These are phyloP conservation scores for Didymella sp. DNA, from an alignment of 2,329 filamentous ascomycete species.

Conservation along the genomic window DNA sequence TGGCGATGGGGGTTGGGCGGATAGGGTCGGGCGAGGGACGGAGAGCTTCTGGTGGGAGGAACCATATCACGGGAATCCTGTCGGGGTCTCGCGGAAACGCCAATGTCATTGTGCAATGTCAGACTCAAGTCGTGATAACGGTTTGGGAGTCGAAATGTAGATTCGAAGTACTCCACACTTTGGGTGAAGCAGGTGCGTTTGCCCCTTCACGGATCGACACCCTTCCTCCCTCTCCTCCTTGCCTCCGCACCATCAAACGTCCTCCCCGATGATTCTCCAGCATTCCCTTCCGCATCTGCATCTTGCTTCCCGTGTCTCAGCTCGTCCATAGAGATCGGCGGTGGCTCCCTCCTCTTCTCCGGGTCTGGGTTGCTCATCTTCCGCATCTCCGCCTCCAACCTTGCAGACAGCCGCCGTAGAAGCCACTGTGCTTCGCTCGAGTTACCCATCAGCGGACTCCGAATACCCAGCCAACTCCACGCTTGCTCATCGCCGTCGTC, in stretches of 20 bases:
- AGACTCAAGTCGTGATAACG: neutral
- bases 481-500: slow-evolving; percentile 58
- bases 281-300: slow-evolving; percentile 5
- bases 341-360: slow-evolving; percentile 28
- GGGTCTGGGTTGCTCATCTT: slow-evolving; percentile 35
- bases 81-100: neutral
- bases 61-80: slow-evolving; percentile 9
- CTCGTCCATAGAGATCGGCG: slow-evolving; percentile 46
- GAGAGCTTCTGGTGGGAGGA: slow-evolving; percentile 9
- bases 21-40: neutral
- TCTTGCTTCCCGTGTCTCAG: slow-evolving; percentile 17
- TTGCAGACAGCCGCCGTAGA: slow-evolving; percentile 67
- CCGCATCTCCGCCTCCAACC: slow-evolving; percentile 56
- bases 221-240: slow-evolving; percentile 7
- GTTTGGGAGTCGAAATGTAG: too few relatives aligned
- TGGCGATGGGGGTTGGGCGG: slow-evolving; percentile 10
- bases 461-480: slow-evolving; percentile 77
- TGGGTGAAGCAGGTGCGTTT: neutral
- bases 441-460: slow-evolving; percentile 72
- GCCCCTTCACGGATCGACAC: slow-evolving; percentile 10
- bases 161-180: neutral
- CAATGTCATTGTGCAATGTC: neutral
- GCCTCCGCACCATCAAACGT: slow-evolving; percentile 21
- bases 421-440: slow-evolving; percentile 77
- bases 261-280: slow-evolving; percentile 18